Evolutionary conservation across 352 stramenopile species (phyloP).

Genomic region (Globisporangium sylvaticum): DNA sequence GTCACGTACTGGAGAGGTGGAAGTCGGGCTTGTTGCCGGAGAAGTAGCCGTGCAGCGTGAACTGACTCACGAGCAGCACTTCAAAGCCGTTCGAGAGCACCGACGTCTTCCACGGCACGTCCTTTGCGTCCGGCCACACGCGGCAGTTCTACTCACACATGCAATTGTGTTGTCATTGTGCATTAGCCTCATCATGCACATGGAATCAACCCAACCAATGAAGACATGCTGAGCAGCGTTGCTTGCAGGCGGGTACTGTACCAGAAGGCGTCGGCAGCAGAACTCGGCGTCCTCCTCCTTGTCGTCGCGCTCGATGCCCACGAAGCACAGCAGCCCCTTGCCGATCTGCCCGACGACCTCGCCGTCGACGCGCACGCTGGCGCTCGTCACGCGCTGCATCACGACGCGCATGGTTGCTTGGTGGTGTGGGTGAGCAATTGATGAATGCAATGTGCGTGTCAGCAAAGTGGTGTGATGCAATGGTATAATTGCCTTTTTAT

Average conservation of each 20-base stretch:
- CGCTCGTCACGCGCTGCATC: constrained; percentile 78
- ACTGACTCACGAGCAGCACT: constrained; percentile 87
- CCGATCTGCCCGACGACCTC: constrained; percentile 72
- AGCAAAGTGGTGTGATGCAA: neutral
- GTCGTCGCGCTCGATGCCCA: constrained; percentile 74
- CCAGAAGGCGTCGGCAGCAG: constrained; percentile 74
- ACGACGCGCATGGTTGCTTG: constrained; percentile 59
- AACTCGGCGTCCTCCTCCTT: constrained; percentile 80
- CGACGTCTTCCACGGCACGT: constrained; percentile 58
- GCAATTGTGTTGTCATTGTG: too few relatives aligned
- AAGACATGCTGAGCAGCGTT: too few relatives aligned
- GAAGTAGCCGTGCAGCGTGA: constrained; percentile 81
- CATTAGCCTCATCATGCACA: neutral
- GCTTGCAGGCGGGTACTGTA: too few relatives aligned
- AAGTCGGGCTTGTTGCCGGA: constrained; percentile 85
- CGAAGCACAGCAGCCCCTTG: constrained; percentile 73
- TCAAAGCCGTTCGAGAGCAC: constrained; percentile 59
- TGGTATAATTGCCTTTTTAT: neutral
- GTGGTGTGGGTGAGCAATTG: neutral
- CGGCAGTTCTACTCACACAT: constrained; percentile 55
- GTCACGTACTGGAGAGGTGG: constrained; percentile 77
- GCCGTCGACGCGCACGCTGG: constrained; percentile 71
- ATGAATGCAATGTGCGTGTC: neutral
- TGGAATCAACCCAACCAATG: neutral
- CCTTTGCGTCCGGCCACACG: constrained; percentile 67